Evolutionary conservation across 2,329 filamentous ascomycete species (phyloP), one percentile per base, ranked within the genome.

Genomic region (Talaromyces albobiverticillius): DNA sequence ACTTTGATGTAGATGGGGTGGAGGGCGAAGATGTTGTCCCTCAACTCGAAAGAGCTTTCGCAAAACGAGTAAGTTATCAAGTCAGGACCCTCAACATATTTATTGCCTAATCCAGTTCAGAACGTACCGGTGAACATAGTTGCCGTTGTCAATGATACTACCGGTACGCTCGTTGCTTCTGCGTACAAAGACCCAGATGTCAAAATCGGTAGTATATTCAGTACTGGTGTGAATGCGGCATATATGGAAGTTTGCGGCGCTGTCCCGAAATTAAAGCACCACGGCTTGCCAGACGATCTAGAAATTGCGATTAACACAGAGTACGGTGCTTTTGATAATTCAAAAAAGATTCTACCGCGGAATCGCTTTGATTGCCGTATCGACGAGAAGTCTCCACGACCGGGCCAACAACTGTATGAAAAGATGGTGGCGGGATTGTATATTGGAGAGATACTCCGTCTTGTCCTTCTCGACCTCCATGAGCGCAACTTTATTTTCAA

Each of bases 341-440:
- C 91, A 71, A 85, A 88, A 75, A 81, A 84, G 64, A 83, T 95
- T 50, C 82, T 95, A 8, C 90, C 90, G n/a, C 82, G 83, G 51
- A 94, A 88, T 11, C 80, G 79, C 41, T 59, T 58, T 72, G 93
- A 96, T 69, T 76, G 87, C 50, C 82, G 85, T 57, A 88, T 96
- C 63, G 92, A 96, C 76, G 83, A 87, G 62, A 85, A 90, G 61
- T 96, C 91, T 22, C 89, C 90, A 25, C 87, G 90, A n/a, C 92
- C 91, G 1, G 91, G 90, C 32, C 90, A 95, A 72, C 92, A 96
- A 75, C 85, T 89, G 0, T 96, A 95, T 62, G 92, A 96, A 76
- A 96, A 96, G 77, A 96, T 96, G 89, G 90, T 95, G 67, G 90
- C 92, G 1, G 92, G 92, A 50, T 79, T 96, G 45, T 96, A 96